These are phyloP conservation scores for Colletotrichum neosansevieriae DNA, from an alignment of 2,329 filamentous ascomycete genomes.

Conservation along the genomic window DNA sequence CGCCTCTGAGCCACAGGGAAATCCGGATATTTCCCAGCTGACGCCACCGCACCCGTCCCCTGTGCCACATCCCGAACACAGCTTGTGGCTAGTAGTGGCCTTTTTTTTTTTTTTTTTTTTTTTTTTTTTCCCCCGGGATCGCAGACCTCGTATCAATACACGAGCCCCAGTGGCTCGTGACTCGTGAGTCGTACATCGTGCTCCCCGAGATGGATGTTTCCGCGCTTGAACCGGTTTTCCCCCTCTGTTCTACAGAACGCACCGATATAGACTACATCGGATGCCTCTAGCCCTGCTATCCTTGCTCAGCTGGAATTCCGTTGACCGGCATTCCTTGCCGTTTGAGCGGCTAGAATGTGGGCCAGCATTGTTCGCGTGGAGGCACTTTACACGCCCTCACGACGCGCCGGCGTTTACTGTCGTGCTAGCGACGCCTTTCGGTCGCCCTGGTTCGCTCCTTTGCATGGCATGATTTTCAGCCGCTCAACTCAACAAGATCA, in stretches of 20 bases:
- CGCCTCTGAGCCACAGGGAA: slow-evolving; percentile 38
- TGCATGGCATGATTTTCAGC: slow-evolving; percentile 34
- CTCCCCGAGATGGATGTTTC: slow-evolving; percentile 14
- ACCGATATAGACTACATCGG: slow-evolving; percentile 27
- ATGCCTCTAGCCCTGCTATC: slow-evolving; percentile 32
- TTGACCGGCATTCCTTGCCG: slow-evolving; percentile 32
- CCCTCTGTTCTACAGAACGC: slow-evolving; percentile 11
- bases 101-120: slow-evolving; percentile 17
- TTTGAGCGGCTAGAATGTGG: slow-evolving; percentile 22
- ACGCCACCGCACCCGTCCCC: slow-evolving; percentile 32
- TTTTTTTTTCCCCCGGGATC: slow-evolving; percentile 30
- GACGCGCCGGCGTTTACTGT: slow-evolving; percentile 20
- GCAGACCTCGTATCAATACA: slow-evolving; percentile 16
- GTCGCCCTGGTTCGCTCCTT: slow-evolving; percentile 9
- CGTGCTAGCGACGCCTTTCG: slow-evolving; percentile 1
- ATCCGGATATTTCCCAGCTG: slow-evolving; percentile 25
- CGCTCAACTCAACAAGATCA: slow-evolving; percentile 33
- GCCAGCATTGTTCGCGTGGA: slow-evolving; percentile 29
- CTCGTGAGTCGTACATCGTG: slow-evolving; percentile 30
- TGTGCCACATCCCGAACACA: slow-evolving; percentile 22
- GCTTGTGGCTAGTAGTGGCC: slow-evolving; percentile 28
- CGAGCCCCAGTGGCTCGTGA: slow-evolving; percentile 32
- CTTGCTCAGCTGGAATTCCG: slow-evolving; percentile 30
- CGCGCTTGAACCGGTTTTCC: slow-evolving; percentile 14
- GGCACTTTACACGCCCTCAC: slow-evolving; percentile 31